Conservation (phyloP, 331 rosid species). For the Phaseolus coccineus region DNA sequence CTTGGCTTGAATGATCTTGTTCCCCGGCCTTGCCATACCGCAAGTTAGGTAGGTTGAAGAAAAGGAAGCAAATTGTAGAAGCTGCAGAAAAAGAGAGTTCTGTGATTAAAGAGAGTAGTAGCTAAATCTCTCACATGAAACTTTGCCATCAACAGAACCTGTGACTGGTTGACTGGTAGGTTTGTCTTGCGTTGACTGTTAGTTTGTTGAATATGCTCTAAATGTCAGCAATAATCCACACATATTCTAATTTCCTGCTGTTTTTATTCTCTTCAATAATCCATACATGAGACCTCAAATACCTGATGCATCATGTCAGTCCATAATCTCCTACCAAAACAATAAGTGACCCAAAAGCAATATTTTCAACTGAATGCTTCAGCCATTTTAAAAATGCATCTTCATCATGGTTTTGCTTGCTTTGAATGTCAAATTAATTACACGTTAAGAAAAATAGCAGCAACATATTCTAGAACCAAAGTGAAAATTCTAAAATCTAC, state of each 20-base stretch:
- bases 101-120: conserved; percentile 25
- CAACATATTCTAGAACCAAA: background rate
- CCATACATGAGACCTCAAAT: conserved; percentile 8
- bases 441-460: background rate
- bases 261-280: background rate
- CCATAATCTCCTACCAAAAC: background rate
- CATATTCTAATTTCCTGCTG: background rate
- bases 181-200: conserved; percentile 49
- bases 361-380: background rate
- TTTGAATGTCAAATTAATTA: background rate
- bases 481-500: too few relatives aligned
- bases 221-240: background rate
- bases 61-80: background rate
- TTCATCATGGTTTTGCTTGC: background rate
- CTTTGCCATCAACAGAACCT: conserved; percentile 3
- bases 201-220: conserved; percentile 42
- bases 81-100: conserved; percentile 17
- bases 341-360: background rate
- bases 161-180: conserved; percentile 50
- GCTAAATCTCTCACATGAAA: conserved; percentile 23
- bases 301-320: background rate
- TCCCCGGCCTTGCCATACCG: conserved; percentile 67
- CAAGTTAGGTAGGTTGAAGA: conserved; percentile 19
- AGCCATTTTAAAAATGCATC: conserved; percentile 6
- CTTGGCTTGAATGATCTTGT: conserved; percentile 80